phyloP scores from a whole-genome alignment of 139 green algal species.

The Raphidocelis subcapitata region DNA sequence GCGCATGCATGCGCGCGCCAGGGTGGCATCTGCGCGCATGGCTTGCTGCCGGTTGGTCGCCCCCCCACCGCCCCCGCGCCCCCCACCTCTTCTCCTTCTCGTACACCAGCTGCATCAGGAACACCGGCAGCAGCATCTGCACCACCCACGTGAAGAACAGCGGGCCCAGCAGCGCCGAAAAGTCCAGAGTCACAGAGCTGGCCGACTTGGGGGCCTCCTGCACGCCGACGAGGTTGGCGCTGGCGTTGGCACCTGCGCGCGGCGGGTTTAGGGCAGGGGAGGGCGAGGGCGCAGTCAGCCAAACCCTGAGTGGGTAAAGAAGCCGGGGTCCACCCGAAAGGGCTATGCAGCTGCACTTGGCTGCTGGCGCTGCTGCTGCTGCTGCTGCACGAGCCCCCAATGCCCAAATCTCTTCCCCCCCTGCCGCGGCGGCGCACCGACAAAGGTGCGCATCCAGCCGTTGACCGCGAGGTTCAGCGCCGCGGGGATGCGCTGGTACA shows the following conservation, averaged over 20 bases:
- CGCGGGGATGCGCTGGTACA: constrained; percentile 28
- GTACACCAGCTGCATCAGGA: constrained; percentile 63
- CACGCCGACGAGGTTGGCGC: constrained; percentile 40
- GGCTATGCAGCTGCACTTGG: too few relatives aligned
- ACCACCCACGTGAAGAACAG: constrained; percentile 85
- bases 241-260: neutral
- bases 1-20: too few relatives aligned
- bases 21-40: too few relatives aligned
- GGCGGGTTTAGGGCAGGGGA: neutral
- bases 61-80: too few relatives aligned
- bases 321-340: too few relatives aligned
- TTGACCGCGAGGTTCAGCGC: constrained; percentile 48
- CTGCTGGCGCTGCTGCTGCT: too few relatives aligned
- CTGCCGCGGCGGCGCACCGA: constrained; percentile 1
- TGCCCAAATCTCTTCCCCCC: too few relatives aligned
- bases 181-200: constrained; percentile 69
- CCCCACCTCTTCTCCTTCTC: constrained; percentile 76
- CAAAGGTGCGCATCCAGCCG: constrained; percentile 31
- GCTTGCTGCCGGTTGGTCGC: too few relatives aligned
- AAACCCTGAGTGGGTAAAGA: too few relatives aligned
- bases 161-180: constrained; percentile 73
- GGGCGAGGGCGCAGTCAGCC: neutral
- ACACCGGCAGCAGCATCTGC: constrained; percentile 78
- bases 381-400: too few relatives aligned
- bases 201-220: constrained; percentile 60